phyloP scores from a whole-genome alignment of 164 flowering plant species.

The Aristolochia contorta region DNA sequence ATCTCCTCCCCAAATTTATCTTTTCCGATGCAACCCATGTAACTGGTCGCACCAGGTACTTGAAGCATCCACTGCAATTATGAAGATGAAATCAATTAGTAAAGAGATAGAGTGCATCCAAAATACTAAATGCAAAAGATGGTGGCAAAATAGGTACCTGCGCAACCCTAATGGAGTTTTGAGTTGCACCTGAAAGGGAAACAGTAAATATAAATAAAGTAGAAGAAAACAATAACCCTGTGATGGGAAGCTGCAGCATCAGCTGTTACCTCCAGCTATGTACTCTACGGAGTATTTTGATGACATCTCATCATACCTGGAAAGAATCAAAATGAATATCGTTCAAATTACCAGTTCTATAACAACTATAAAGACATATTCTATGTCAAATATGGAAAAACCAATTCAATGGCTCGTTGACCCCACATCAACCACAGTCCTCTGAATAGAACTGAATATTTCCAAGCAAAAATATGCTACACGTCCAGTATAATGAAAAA shows the following conservation, averaged over 20 bases:
- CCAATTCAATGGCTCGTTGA: too few species aligned
- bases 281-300: constrained; percentile 47
- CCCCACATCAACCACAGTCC: too few species aligned
- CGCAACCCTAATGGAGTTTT: constrained; percentile 87
- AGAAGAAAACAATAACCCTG: not conserved
- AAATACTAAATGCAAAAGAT: not conserved
- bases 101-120: not conserved
- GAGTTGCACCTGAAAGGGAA: constrained; percentile 71
- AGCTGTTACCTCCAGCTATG: constrained; percentile 66
- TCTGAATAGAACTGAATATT: too few species aligned
- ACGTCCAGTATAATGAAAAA: too few species aligned
- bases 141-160: constrained; percentile 36
- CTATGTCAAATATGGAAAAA: too few species aligned
- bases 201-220: not conserved
- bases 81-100: not conserved
- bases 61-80: constrained; percentile 92
- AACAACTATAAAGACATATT: too few species aligned
- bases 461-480: too few species aligned
- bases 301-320: constrained; percentile 70
- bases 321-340: too few species aligned
- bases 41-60: constrained; percentile 86
- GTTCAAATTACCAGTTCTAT: too few species aligned
- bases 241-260: constrained; percentile 3
- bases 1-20: constrained; percentile 96
- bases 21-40: constrained; percentile 89